phyloP scores from a whole-genome alignment of 2,329 filamentous ascomycete genomes.

The Westerdykella sp. region DNA sequence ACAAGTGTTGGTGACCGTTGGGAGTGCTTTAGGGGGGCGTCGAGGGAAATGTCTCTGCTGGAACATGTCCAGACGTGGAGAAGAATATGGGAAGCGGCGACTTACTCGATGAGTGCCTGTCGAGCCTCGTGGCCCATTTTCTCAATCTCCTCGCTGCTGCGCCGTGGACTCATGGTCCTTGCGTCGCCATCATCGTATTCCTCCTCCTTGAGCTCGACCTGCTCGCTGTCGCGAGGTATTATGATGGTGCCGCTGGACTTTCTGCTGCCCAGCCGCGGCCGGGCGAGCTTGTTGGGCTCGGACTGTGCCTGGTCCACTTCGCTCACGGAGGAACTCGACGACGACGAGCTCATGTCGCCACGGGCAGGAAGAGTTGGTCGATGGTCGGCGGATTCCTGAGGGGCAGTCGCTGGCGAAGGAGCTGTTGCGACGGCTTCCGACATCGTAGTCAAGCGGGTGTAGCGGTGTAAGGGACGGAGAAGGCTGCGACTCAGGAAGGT shows the following conservation, averaged over 20 bases:
- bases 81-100: constrained; percentile 8
- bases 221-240: constrained; percentile 68
- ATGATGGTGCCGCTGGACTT: constrained; percentile 80
- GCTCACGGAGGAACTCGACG: constrained; percentile 43
- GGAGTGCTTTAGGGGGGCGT: not conserved
- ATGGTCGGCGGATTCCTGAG: constrained; percentile 13
- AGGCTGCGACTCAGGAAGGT: not conserved
- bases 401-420: not conserved
- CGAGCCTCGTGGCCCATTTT: constrained; percentile 78
- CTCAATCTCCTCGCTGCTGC: constrained; percentile 87
- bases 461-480: not conserved
- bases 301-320: constrained; percentile 28
- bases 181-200: constrained; percentile 83
- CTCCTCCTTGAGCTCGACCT: constrained; percentile 65
- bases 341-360: constrained; percentile 38
- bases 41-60: not conserved
- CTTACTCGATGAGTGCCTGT: constrained; percentile 55
- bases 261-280: constrained; percentile 64
- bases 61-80: not conserved
- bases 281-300: constrained; percentile 46
- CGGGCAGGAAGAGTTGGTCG: constrained; percentile 17
- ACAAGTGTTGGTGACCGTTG: not conserved
- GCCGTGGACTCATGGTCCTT: constrained; percentile 85
- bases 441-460: not conserved
- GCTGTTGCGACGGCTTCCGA: not conserved